Evolutionary conservation across 208 protist genomes (phyloP), one percentile per base, ranked within the genome.

Genomic region (Crithidia fasciculata): DNA sequence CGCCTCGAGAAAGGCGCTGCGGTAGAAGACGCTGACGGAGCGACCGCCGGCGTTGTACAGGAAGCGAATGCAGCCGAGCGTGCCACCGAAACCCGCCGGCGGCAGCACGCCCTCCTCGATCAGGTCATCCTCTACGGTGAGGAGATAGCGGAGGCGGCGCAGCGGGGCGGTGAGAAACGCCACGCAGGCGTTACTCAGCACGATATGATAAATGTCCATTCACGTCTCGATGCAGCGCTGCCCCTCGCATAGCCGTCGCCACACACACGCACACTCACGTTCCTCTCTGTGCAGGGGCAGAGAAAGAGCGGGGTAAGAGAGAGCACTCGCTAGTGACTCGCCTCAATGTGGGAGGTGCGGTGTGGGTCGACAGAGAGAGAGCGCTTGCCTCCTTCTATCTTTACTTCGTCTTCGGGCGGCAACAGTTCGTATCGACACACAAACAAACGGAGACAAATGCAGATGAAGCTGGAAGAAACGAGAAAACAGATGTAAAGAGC

Each of bases 1-100:
- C 37, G 71, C 81, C 59, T 93, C 88, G 6, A 83, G 62, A 13
- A 84, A n/a, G 37, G 82, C 74, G 18, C 85, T 83, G 41, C 85
- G 81, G 64, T 86, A 90, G 60, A 90, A 89, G 19, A 79, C 53
- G n/a, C 37, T 12, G 15, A 78, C 2, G 37, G 56, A 49, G 61
- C 69, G 37, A 36, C 84, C 84, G 41, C 83, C 81, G 19, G 67
- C 67, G n/a, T 61, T 5, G 76, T 88, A 93, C 10, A 90, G 56
- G 41, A 83, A 85, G 50, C 65, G 64, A n/a, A 82, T 71, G 52
- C 78, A 83, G n/a, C 73, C 80, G 9, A 52, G 19, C n/a, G 83
- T 66, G 19, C 85, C 82, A 13, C 76, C 80, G 58, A 88, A 88
- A 15, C 86, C 86, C 5, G 55, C 19, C 9, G 61, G 47, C 16